These are phyloP conservation scores for Prunus armeniaca DNA, from an alignment of 306 rosid species.

Conservation along the genomic window DNA sequence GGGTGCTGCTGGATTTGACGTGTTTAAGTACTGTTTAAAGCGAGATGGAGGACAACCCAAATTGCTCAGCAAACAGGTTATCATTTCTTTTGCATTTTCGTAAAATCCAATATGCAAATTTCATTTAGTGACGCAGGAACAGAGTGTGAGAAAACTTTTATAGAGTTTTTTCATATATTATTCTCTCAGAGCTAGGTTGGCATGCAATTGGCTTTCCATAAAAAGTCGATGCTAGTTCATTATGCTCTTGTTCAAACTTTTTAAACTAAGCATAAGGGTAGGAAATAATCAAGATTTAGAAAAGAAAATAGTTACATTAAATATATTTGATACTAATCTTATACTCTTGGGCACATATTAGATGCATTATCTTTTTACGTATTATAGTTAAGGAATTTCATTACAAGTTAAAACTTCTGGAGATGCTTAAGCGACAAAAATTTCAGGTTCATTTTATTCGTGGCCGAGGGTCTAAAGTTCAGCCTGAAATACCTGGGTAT, in stretches of 20 bases:
- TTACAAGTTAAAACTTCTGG: not conserved
- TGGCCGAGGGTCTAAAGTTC: conserved; percentile 20
- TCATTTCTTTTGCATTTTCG: not conserved
- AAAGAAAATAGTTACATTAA: no score
- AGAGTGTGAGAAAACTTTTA: not conserved
- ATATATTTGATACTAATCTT: no score
- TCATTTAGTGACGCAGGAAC: not conserved
- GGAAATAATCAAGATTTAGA: no score
- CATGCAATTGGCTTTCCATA: not conserved
- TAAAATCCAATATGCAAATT: not conserved
- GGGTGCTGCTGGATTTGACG: conserved; percentile 33
- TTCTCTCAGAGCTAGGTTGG: not conserved
- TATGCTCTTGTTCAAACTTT: not conserved
- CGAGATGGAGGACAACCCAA: conserved; percentile 27
- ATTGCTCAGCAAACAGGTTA: conserved; percentile 32
- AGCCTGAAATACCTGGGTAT: conserved; percentile 39
- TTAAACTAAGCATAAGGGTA: no score
- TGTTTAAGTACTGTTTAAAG: conserved; percentile 31
- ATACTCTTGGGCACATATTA: no score
- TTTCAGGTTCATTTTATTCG: conserved; percentile 37
- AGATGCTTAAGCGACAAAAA: not conserved
- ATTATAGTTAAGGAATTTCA: no score
- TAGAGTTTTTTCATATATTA: not conserved
- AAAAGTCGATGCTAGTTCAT: not conserved
- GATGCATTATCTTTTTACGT: no score